Evolutionary conservation across 768 basidiomycete species (phyloP), one percentile per base, ranked within the genome.

Genomic region (Macrocybe gigantea): DNA sequence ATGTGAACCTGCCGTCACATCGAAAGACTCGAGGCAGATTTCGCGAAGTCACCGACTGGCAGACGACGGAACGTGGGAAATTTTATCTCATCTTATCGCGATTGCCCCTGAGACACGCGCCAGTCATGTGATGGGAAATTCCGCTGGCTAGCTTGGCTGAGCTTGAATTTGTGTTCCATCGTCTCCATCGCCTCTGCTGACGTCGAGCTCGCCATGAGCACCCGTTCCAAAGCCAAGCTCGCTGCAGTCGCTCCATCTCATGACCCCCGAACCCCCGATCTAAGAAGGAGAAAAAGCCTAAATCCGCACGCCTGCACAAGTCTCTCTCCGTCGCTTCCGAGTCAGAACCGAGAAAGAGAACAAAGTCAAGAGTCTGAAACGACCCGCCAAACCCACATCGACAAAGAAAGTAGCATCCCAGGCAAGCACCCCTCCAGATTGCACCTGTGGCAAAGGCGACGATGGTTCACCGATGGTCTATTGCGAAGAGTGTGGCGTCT

Each of bases 401-500:
- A 12, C 47, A 7, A 53, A 55, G 39, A 42, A 46, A 12, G 51
- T 38, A 38, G 33, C 10, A 45, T 13, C 33, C 33, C 51, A 39
- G 52, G n/a, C 54, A 42, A 22, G 41, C 33, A 44, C 57, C 40
- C 50, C 62, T 10, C 54, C 66, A 7, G 71, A 76, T 55, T 91
- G 89, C 68, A 67, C 75, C 1, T 92, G 89, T 63, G 70, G 73
- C 13, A 74, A 77, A 44, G 77, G 77, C 39, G 83, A 91, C 60
- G 83, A 89, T 68, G 88, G 85, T 34, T 74, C 83, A 5, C 88
- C 88, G 7, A 89, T 91, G 88, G 82, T 92, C 40, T 67, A 67
- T 34, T 93, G 89, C 60, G 73, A 78, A 22, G 70, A 75, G 43
- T 93, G 89, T 63, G 71, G 67, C 29, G 81, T 84, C 51, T 91